Base-by-base conservation (phyloP, 2,329 filamentous ascomycete genomes). In the Diaporthe aspalathi region DNA sequence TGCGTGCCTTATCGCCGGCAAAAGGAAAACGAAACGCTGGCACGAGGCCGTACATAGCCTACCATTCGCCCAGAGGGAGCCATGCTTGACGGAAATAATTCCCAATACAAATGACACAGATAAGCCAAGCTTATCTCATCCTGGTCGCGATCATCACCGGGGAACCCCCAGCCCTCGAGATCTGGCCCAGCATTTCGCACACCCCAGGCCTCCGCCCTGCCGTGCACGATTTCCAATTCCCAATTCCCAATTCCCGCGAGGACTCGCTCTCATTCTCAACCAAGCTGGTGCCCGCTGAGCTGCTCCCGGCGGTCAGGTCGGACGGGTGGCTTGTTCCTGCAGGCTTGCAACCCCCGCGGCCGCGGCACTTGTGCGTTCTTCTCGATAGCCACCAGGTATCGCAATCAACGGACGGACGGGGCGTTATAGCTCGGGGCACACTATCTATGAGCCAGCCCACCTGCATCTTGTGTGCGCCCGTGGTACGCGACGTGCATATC, bases 71-170 rank as follows among this genome's bases (percentile, higher is more conserved):
- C 24, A 56, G 57, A 45, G 43, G n/a, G 53, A 68, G 53, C 35
- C 54, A 63, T 65, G 56, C 57, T 60, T 68, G 63, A 68, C 71
- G 65, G 60, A 71, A 70, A 67, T 69, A 68, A 67, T 75, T 75
- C 76, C 71, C 71, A 73, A 74, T 71, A 70, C 82, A 82, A 85
- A 88, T 89, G 87, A 88, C 86, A 83, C 83, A 82, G 83, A 87
- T 86, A 87, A 87, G 83, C 81, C 82, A 83, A 80, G 83, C 86
- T 86, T 87, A 88, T 88, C 86, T 89, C 77, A 83, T 87, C 79
- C 82, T 87, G 76, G 82, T 81, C 79, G 84, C 85, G 74, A 83
- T 88, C 79, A 81, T 87, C 80, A 87, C 86, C 79, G 87, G 87
- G 78, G 45, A 63, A 68, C 63, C 71, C 69, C 70, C 62, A 20